Evolutionary conservation across 768 basidiomycete genomes (phyloP).

Genomic region (Amyloporia xantha): DNA sequence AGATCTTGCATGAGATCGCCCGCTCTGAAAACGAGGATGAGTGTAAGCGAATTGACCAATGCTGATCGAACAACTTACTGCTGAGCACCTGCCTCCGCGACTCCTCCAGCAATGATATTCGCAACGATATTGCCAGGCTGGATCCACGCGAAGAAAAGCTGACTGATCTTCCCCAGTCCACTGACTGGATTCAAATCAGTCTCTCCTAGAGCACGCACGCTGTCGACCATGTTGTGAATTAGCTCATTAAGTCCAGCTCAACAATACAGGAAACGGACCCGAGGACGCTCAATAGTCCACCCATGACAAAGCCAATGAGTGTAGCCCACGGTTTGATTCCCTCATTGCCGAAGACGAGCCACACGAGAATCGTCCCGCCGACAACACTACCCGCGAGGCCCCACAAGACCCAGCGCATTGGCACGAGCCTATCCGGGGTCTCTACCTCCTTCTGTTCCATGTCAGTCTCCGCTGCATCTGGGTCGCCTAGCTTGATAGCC

Average conservation of each 20-base stretch:
- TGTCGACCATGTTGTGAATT: constrained; percentile 25
- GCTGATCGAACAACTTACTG: no score
- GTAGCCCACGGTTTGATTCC: constrained; percentile 97
- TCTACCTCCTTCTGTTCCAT: constrained; percentile 63
- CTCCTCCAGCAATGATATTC: constrained; percentile 94
- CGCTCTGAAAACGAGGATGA: constrained; percentile 38
- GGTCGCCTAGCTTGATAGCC: not conserved
- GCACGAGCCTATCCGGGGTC: constrained; percentile 74
- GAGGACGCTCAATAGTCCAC: constrained; percentile 78
- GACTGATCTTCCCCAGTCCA: constrained; percentile 91
- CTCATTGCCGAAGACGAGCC: constrained; percentile 83
- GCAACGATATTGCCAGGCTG: constrained; percentile 96
- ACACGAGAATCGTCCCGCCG: constrained; percentile 73
- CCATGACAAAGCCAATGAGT: constrained; percentile 73
- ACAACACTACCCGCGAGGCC: constrained; percentile 60
- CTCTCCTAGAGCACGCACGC: constrained; percentile 91
- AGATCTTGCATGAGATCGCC: constrained; percentile 99
- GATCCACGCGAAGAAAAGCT: constrained; percentile 89
- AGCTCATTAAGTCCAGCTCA: not conserved
- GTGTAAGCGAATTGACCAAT: no score
- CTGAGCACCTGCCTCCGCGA: constrained; percentile 93
- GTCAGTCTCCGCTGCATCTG: constrained; percentile 17
- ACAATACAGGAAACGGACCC: constrained; percentile 49
- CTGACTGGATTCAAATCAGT: constrained; percentile 92
- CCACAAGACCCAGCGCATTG: constrained; percentile 64